Conservation (phyloP, 75 land plant species). For the Picea sitchensis region DNA sequence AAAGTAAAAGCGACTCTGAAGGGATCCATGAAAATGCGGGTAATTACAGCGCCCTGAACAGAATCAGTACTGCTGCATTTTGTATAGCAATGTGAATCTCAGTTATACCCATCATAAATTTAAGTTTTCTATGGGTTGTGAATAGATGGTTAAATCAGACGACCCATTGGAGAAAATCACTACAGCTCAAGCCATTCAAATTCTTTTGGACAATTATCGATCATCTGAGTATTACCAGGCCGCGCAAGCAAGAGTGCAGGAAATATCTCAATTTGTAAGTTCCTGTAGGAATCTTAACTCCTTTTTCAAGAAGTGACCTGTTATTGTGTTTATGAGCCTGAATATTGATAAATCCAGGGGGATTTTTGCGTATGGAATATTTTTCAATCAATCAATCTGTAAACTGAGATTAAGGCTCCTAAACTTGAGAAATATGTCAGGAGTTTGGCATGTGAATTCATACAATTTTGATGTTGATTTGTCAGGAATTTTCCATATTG, state of each 20-base stretch:
- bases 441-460: neutral
- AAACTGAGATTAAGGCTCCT: too few relatives aligned
- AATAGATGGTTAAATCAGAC: constrained; percentile 44
- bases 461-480: neutral
- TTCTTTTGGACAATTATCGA: constrained; percentile 46
- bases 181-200: constrained; percentile 68
- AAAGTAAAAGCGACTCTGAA: constrained; percentile 81
- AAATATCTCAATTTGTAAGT: constrained; percentile 81
- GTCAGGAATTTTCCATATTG: too few relatives aligned
- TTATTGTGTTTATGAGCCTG: neutral
- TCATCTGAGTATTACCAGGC: constrained; percentile 52
- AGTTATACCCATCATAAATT: neutral
- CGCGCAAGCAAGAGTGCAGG: constrained; percentile 65
- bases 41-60: constrained; percentile 10
- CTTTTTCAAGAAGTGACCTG: neutral
- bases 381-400: neutral
- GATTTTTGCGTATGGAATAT: neutral
- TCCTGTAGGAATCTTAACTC: neutral
- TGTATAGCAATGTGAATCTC: neutral
- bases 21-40: constrained; percentile 76
- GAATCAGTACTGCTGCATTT: neutral
- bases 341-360: neutral
- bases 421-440: neutral
- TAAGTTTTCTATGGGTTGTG: neutral
- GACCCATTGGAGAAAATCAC: constrained; percentile 80